Base-by-base conservation (phyloP, 2,329 filamentous ascomycete genomes). In the Neofusicoccum laricinum region DNA sequence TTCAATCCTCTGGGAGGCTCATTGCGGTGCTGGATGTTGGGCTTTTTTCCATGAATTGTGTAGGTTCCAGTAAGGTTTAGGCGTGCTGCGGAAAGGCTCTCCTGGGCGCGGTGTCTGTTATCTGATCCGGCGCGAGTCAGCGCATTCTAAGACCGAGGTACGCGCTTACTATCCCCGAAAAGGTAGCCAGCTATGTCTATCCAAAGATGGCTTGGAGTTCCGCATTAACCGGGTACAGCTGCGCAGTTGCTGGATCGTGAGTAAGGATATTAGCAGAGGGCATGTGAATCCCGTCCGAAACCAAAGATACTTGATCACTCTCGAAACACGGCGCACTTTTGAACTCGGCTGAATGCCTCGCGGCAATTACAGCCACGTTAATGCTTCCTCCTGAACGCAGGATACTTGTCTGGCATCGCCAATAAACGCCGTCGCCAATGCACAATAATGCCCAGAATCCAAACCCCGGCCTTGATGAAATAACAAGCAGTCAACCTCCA, bases 101-200 rank as follows among this genome's bases (percentile, higher is more conserved):
- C 2, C 14, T 25, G 38, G 40, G 15, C 21, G 34, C 10, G 8
- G n/a, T 59, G 19, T 36, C 38, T 21, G 38, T 46, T 59, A 59
- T 59, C 55, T 59, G 55, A 46, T 59, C 55, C 41, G 40, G 55
- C 55, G 55, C 55, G 55, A 59, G 55, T 59, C 55, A 59, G 40
- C 41, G 11, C 10, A 11, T 30, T 17, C 17, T 17, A 14, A 25
- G 21, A 4, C 51, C 17, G 19, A 41, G 45, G 2, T 19, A 36
- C 19, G 15, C 12, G 2, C 36, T 25, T 15, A 11, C 51, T 36
- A 55, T 55, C 0, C 51, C 51, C 34, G 34, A 41, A 41, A 25
- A 4, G 34, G 51, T 40, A 53, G 12, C n/a, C 19, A 25, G 8
- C 25, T 41, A 34, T 30, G 25, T 6, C 25, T 30, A 6, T 30